A percentile compares a stretch with the other conserved stretches of the same genome.
phyloP scores from a whole-genome alignment of 768 basidiomycete genomes.

The Lenzites betulinus region DNA sequence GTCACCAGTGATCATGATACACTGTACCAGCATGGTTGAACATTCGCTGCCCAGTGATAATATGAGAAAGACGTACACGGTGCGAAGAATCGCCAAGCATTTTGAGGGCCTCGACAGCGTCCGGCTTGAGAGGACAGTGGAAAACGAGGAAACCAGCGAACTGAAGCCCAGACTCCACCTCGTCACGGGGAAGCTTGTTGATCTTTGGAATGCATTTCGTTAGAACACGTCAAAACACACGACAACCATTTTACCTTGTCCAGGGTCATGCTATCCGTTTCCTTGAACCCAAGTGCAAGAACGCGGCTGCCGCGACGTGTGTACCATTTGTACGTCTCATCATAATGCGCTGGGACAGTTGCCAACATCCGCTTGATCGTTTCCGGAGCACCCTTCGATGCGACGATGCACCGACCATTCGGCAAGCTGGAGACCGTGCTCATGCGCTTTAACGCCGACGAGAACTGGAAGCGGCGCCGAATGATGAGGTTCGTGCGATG shows the following conservation, averaged over 20 bases:
- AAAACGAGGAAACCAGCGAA: conserved; percentile 99
- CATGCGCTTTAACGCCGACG: conserved; percentile 97
- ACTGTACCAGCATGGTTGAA: conserved; percentile 48
- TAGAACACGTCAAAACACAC: not conserved
- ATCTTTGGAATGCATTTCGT: conserved; percentile 52
- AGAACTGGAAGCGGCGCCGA: conserved; percentile 95
- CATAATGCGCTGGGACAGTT: conserved; percentile 75
- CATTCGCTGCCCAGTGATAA: not conserved
- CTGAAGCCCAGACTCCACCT: conserved; percentile 72
- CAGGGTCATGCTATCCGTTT: conserved; percentile 65
- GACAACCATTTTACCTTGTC: conserved; percentile 57
- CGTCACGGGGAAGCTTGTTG: conserved; percentile 80
- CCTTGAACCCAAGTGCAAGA: conserved; percentile 87
- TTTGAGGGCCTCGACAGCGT: conserved; percentile 87
- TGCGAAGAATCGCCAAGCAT: conserved; percentile 97
- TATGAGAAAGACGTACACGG: conserved; percentile 59
- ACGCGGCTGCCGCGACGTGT: conserved; percentile 93
- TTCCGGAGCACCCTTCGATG: conserved; percentile 97
- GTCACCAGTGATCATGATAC: conserved; percentile 99
- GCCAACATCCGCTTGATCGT: conserved; percentile 89
- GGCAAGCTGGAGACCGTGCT: conserved; percentile 78
- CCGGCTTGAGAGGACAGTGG: conserved; percentile 95
- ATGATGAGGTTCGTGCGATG: conserved; percentile 68
- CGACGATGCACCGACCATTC: conserved; percentile 57
- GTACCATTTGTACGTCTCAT: conserved; percentile 94